Base-by-base conservation (phyloP, 495 filamentous ascomycete species). In the Aspergillus ostianus region DNA sequence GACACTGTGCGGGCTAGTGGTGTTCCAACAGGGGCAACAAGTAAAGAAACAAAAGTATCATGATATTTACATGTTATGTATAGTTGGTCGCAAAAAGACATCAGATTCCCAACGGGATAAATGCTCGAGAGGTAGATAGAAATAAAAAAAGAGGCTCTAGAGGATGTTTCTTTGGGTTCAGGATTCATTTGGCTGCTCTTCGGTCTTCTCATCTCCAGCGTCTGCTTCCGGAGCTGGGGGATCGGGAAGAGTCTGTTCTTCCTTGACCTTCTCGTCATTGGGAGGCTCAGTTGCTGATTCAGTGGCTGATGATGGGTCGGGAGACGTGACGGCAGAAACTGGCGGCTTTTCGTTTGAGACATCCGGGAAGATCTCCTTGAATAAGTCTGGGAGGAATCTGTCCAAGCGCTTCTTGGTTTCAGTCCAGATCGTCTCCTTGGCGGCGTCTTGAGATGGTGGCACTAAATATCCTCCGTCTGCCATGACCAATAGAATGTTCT, bases 401-500 rank as follows among this genome's bases (percentile, higher is more conserved):
- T 97, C 91, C 46, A 99, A 82, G 52, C 93, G 80, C 70, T 90
- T 93, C 85, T 90, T 92, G 10, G 94, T 98, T 45, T 80, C 80
- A 9, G 73, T 70, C 73, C 84, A 89, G 18, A 80, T 84, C 77
- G 68, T 70, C 63, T 70, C 73, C 54, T 77, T 81, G 69, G 67
- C 74, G 9, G 74, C 56, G 50, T 79, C 73, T 59, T 76, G 70
- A 8, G 71, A 67, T 32, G 85, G 85, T 6, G 91, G 88, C 0
- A 90, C 86, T 7, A 99, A 84, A 64, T 91, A 93, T 29, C 90
- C 93, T 45, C 87, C 91, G 68, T 85, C 92, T 2, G 91, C 85
- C 94, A 99, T 98, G 64, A 99, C 93, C 15, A 98, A 81, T 15
- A 99, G 80, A 54, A 98, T 91, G 61, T 99, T 99, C 75, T 98